Evolutionary conservation across 2,329 filamentous ascomycete genomes (phyloP), one percentile per base, ranked within the genome.

Genomic region (Dactylellina cionopaga): DNA sequence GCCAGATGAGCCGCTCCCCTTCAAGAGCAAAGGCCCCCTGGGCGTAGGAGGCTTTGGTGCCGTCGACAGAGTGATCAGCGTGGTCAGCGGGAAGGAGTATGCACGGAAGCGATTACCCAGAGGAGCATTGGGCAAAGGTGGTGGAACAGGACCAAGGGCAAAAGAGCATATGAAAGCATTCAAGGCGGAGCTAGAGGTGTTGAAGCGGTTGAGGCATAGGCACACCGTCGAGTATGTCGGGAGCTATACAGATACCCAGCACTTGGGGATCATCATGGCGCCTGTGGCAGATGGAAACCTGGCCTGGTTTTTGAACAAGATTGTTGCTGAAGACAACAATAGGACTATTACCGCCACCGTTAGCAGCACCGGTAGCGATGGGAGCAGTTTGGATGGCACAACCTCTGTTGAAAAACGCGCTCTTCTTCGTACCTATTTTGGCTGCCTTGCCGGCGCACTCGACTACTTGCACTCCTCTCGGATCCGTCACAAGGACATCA

Each of bases 401-500:
- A 56, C 51, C 33, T 35, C 49, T 54, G 35, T 37, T 4, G 58
- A 62, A 33, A 64, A 46, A 22, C 37, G 74, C 31, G 73, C 70
- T 15, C 78, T 77, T 55, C 78, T 79, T 71, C 37, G 74, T 39
- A 75, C 70, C 10, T 79, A 76, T 60, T 79, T 79, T 73, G 77
- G 76, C 29, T 79, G 78, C 47, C 71, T 80, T 9, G 75, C 63
- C 41, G 52, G 51, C 17, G 76, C 76, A 27, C 70, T 79, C 3
- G 60, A 75, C 27, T 79, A 76, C 60, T 49, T 79, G 11, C 78
- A 80, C 54, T 51, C 59, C 7, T 41, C 75, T 11, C 74, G 74
- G 2, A 72, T 78, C 19, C 73, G 77, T 22, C 77, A 80, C 51
- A 79, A 77, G 59, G 78, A 79, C 54, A 78, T 80, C 47, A 79